Evolutionary conservation across 495 filamentous ascomycete genomes (phyloP).

Genomic region (Penicillium angulare): DNA sequence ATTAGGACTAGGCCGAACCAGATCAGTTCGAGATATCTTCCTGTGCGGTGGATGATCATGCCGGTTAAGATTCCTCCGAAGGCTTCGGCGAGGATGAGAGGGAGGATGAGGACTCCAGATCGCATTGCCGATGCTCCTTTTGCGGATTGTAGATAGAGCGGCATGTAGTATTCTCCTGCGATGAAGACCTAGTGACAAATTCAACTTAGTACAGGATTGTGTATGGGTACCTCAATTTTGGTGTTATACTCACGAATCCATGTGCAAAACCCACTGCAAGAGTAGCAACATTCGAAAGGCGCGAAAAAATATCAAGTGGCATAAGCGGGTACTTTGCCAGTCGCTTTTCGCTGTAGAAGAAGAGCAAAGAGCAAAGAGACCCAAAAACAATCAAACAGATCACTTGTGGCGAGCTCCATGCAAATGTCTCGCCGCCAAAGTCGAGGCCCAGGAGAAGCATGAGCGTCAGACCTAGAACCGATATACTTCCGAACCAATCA

Average conservation of each 20-base stretch:
- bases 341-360: conserved; percentile 66
- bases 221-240: too few species aligned
- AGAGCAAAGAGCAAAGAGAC: conserved; percentile 56
- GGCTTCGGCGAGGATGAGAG: conserved; percentile 51
- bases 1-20: conserved; percentile 47
- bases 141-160: conserved; percentile 57
- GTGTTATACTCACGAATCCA: conserved; percentile 52
- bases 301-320: conserved; percentile 65
- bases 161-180: conserved; percentile 56
- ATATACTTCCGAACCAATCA: conserved; percentile 71
- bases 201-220: too few species aligned
- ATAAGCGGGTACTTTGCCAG: conserved; percentile 75
- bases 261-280: conserved; percentile 54
- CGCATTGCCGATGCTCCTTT: conserved; percentile 48
- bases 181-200: conserved; percentile 40
- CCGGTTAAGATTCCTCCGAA: conserved; percentile 48
- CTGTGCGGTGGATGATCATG: conserved; percentile 56
- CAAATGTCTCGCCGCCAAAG: conserved; percentile 68
- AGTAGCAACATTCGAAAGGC: conserved; percentile 56
- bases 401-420: conserved; percentile 73
- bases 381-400: conserved; percentile 79
- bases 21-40: conserved; percentile 58
- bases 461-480: conserved; percentile 67
- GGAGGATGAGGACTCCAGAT: conserved; percentile 53
- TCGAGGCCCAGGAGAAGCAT: conserved; percentile 78